Base-by-base conservation (phyloP, 164 flowering plant genomes). In the Magnolia officinalis region DNA sequence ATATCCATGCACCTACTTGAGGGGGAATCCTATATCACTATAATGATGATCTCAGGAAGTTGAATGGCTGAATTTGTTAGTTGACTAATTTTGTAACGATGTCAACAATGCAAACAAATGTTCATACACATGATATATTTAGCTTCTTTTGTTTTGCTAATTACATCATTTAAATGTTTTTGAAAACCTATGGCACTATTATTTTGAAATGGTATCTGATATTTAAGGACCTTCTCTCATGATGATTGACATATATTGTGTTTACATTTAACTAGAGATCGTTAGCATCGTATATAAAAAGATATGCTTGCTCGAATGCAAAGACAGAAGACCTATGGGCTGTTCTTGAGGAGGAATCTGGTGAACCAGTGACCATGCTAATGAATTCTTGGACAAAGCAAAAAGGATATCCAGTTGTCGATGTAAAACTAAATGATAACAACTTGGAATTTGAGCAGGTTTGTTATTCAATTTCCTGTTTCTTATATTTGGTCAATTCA, bases 361-460 rank as follows among this genome's bases (percentile, higher is more conserved):
- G 93, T 79, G 89, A 91, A 78, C 96, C 96, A 65, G 99, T 96
- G 80, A 94, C 86, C 78, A 82, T 77, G 81, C 78, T 96, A 61
- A 96, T 96, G 99, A 84, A 84, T 82, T 84, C 97, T 63, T 96
- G 99, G 99, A 96, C 98, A 72, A 91, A 90, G 85, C 98, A 96
- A 79, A 79, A 88, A 78, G 99, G 99, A 37, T 96, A 96, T 77
- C 99, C 99, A 21, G 98, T 96, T 75, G 86, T 96, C 67, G 86
- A 88, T 66, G 97, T 88, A 67, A 88, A 85, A 81, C 14, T 86
- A 74, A 83, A 85, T 66, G 92, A 85, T 77, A 78, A 89, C 64
- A 88, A 76, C 26, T 80, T 96, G 89, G 93, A 86, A 81, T 89
- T 94, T 81, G 97, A 94, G 76, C 99, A 96, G 99, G 99, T 96